Evolutionary conservation across 2,329 filamentous ascomycete species (phyloP), one percentile per base, ranked within the genome.

Genomic region (Trichoderma endophyticum): DNA sequence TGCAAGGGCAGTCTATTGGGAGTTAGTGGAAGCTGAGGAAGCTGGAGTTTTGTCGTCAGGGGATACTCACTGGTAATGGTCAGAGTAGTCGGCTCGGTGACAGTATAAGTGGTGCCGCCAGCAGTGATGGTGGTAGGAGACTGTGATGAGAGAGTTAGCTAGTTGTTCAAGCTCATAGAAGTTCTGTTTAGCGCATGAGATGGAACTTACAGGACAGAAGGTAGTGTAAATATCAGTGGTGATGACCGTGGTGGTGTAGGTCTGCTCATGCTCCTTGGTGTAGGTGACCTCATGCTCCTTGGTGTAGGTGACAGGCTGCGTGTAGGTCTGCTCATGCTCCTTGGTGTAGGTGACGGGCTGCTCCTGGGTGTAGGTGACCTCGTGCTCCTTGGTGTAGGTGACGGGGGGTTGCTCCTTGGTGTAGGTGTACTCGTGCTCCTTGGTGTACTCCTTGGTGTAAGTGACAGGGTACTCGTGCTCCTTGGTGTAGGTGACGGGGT

Each of bases 1-100:
- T 84, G 77, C 84, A 86, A 69, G 84, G 84, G 75, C 84, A 86
- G 80, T 85, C 83, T 84, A 57, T n/a, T 32, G 28, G 30, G 28
- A 62, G 75, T 82, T 73, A 82, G 78, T n/a, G 18, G 30, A 28
- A 6, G 9, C 36, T 26, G 21, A 70, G 60, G 18, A 65, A 43
- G 56, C 21, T 24, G 36, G n/a, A 14, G 15, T n/a, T 36, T 21
- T 6, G 4, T n/a, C 43, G 4, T n/a, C 30, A 9, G 24, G 34
- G 30, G 60, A n/a, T 26, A 26, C 83, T 77, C 77, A 85, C 83
- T 83, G 68, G 82, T 84, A 74, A 86, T 79, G 74, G 84, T 86
- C 71, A 86, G 67, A 56, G 81, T 84, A 39, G 82, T 83, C 32
- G 80, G 78, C 73, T 78, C 73, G 24, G 81, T 84, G 72, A 81